Conservation (phyloP, 305 asterid genomes). For the Fraxinus sp. region DNA sequence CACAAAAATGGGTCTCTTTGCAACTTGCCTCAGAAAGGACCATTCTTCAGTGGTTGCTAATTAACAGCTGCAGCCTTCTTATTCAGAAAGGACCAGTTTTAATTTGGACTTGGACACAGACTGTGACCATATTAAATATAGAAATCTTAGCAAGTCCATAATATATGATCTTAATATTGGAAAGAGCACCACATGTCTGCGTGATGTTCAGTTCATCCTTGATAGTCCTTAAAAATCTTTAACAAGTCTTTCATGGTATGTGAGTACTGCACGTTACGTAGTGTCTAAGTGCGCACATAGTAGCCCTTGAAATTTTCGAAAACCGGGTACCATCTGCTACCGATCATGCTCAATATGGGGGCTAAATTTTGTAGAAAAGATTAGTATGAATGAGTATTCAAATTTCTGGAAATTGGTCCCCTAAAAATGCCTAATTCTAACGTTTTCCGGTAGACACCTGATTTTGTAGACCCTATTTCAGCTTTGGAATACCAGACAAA, state of each 20-base stretch:
- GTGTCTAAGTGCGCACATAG: background rate
- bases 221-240: background rate
- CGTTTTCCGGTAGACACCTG: slow-evolving; percentile 33
- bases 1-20: slow-evolving; percentile 21
- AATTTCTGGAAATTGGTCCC: slow-evolving; percentile 31
- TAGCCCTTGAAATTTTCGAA: background rate
- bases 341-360: background rate
- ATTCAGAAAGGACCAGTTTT: slow-evolving; percentile 36
- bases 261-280: background rate
- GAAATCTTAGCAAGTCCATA: slow-evolving; percentile 16
- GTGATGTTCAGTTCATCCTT: background rate
- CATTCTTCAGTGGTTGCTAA: slow-evolving; percentile 21
- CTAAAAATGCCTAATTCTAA: slow-evolving; percentile 24
- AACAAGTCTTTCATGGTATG: background rate
- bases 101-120: slow-evolving; percentile 18
- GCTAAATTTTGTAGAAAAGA: slow-evolving; percentile 15
- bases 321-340: background rate
- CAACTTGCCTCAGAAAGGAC: slow-evolving; percentile 23
- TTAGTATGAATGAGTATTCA: slow-evolving; percentile 41
- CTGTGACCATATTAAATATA: slow-evolving; percentile 25
- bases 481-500: slow-evolving; percentile 23
- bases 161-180: background rate
- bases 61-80: slow-evolving; percentile 22
- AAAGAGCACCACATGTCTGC: background rate
- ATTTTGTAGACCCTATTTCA: slow-evolving; percentile 38